Percentiles rank a stretch among this genome's conserved stretches.
Evolutionary conservation across 768 basidiomycete species (phyloP).

Genomic region (Tulasnella calospora): DNA sequence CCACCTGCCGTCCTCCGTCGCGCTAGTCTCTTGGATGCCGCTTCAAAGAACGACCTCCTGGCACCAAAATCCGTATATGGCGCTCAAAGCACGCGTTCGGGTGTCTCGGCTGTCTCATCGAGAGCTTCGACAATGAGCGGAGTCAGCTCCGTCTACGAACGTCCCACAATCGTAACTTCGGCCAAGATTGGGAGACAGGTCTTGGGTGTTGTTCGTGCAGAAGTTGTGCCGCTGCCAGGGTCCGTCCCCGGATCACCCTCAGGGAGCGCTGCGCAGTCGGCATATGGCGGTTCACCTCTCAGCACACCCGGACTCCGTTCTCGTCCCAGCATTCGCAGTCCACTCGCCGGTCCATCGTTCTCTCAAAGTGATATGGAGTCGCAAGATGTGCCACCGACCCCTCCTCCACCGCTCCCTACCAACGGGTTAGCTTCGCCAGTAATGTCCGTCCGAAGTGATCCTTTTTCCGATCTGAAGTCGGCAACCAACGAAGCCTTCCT

Average conservation of each 20-base stretch:
- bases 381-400: conserved; percentile 1
- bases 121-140: conserved; percentile 13
- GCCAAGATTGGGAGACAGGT: conserved; percentile 26
- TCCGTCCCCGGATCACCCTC: background rate
- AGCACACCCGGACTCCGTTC: conserved; percentile 1
- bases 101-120: conserved; percentile 22
- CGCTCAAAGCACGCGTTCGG: conserved; percentile 16
- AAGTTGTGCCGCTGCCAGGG: conserved; percentile 23
- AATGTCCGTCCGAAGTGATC: conserved; percentile 18
- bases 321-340: conserved; percentile 18
- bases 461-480: conserved; percentile 13
- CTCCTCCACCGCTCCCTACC: conserved; percentile 9
- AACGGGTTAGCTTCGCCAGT: background rate
- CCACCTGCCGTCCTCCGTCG: conserved; percentile 9
- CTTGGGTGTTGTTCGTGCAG: conserved; percentile 26
- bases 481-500: background rate
- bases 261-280: background rate
- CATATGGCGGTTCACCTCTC: background rate
- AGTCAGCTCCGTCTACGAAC: conserved; percentile 24
- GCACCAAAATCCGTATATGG: conserved; percentile 21
- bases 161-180: conserved; percentile 26
- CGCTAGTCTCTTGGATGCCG: conserved; percentile 9
- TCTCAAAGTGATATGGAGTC: conserved; percentile 9
- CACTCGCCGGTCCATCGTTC: conserved; percentile 16
- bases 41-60: background rate